Evolutionary conservation across 1,284 basidiomycete genomes (phyloP), one percentile per base, ranked within the genome.

Genomic region (Exsudoporus floridanus): DNA sequence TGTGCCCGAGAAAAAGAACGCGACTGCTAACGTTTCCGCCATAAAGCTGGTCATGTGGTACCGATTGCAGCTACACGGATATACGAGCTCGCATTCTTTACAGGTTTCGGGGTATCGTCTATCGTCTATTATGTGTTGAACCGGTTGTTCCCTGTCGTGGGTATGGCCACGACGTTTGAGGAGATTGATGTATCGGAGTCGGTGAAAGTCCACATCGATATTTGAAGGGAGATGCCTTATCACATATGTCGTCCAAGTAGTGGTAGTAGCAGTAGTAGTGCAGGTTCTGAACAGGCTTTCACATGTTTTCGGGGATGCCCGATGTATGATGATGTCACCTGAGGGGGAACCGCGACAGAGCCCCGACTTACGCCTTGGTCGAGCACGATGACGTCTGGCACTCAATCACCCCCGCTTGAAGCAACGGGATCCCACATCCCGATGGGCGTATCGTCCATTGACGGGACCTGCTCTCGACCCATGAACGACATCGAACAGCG

Each of bases 61-160:
- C 81, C 84, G 7, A 61, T 85, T 25, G 79, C 79, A 10, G 86
- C 87, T 4, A 86, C 82, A 34, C 77, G 81, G 46, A 79, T 90
- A 59, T 89, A 89, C 69, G 74, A 87, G 56, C 78, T 88, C 73
- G 83, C 86, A 16, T 92, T 90, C 77, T 86, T 91, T 70, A 88
- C 86, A 4, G 89, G 89, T 27, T 89, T 89, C 59, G 82, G 82
- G 36, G 78, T 86, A 38, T 88, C 89, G 1, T 75, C 79, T 7
- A 50, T 86, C 54, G 66, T 86, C 40, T 92, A 92, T 70, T 82
- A 75, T 60, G 28, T 70, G 38, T 75, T 87, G 47, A 88, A 84
- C 71, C 59, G 69, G 46, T 43, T 77, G 23, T 86, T 80, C 68
- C 88, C 88, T 8, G 78, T 82, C 2, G 75, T 73, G 8, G 87